A percentile compares a stretch with the other conserved stretches of the same genome.
phyloP scores from a whole-genome alignment of 1,284 basidiomycete genomes.

The Thelephora terrestris region DNA sequence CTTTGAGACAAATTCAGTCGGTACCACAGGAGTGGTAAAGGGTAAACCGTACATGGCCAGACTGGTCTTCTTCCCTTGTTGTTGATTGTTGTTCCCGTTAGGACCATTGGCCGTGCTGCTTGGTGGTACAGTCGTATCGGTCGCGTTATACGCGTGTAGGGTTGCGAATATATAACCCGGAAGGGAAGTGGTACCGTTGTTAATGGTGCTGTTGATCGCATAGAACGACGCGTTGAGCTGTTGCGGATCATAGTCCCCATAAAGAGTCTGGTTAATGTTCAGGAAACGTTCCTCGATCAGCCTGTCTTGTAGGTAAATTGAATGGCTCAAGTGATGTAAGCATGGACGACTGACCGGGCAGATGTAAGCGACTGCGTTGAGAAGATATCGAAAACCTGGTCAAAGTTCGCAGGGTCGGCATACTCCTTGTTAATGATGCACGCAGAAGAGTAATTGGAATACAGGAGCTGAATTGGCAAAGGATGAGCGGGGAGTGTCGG shows the following conservation, averaged over 20 bases:
- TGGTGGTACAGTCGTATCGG: constrained; percentile 19
- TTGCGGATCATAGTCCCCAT: constrained; percentile 46
- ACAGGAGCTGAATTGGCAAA: constrained; percentile 48
- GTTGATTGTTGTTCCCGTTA: constrained; percentile 6
- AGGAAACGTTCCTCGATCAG: constrained; percentile 59
- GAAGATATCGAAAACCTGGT: constrained; percentile 75
- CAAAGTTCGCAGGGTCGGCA: constrained; percentile 50
- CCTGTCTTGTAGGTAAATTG: constrained; percentile 28
- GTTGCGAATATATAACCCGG: constrained; percentile 61
- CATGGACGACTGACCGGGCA: constrained; percentile 25
- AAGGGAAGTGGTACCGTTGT: constrained; percentile 27
- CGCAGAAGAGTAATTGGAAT: constrained; percentile 57
- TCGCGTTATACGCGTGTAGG: constrained; percentile 58
- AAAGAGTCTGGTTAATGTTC: constrained; percentile 40
- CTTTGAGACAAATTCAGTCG: constrained; percentile 23
- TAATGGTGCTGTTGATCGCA: constrained; percentile 41
- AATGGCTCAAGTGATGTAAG: background rate
- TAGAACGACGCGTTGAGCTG: constrained; percentile 43
- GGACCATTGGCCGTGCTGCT: constrained; percentile 12
- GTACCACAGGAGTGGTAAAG: background rate
- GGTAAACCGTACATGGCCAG: constrained; percentile 54
- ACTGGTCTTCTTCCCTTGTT: constrained; percentile 37
- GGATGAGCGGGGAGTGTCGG: constrained; percentile 2
- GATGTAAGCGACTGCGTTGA: constrained; percentile 41
- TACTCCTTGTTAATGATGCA: constrained; percentile 72